Evolutionary conservation across 768 basidiomycete species (phyloP).

Genomic region (Trametes villosa): DNA sequence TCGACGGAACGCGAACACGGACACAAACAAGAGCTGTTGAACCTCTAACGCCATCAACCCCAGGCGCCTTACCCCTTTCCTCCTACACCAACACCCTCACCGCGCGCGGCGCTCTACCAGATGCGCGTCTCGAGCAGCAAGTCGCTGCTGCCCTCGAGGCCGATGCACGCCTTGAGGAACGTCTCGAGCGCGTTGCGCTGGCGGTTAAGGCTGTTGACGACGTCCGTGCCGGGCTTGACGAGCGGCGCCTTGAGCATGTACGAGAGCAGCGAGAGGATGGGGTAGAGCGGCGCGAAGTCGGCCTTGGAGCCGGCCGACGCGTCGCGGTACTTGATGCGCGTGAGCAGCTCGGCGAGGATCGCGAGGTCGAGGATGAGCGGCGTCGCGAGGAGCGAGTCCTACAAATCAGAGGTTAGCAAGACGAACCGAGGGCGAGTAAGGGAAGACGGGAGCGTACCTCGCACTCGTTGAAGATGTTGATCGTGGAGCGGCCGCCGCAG

Average conservation of each 20-base stretch:
- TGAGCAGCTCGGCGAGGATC: slow-evolving; percentile 92
- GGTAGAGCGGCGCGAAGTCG: slow-evolving; percentile 85
- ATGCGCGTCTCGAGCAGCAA: slow-evolving; percentile 85
- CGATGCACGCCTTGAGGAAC: slow-evolving; percentile 94
- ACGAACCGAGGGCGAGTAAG: neutral
- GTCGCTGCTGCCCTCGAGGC: slow-evolving; percentile 82
- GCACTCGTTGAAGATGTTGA: slow-evolving; percentile 98
- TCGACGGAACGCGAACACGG: neutral
- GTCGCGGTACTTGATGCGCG: slow-evolving; percentile 88
- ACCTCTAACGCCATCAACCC: neutral
- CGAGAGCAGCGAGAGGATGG: slow-evolving; percentile 88
- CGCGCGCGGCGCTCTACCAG: slow-evolving; percentile 61
- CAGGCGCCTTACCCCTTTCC: too few species aligned
- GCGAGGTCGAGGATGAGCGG: slow-evolving; percentile 93
- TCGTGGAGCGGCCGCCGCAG: slow-evolving; percentile 91
- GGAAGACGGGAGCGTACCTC: slow-evolving; percentile 55
- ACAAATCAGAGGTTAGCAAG: slow-evolving; percentile 19
- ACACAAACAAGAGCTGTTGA: neutral
- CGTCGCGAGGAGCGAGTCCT: slow-evolving; percentile 95
- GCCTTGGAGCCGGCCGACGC: slow-evolving; percentile 39
- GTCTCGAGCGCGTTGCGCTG: slow-evolving; percentile 93
- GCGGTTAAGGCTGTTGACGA: slow-evolving; percentile 93
- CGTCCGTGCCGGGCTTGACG: slow-evolving; percentile 91
- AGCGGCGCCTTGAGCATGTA: slow-evolving; percentile 99
- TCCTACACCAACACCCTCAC: neutral